Evolutionary conservation across 805 yeast genomes (phyloP).

Genomic region (Saccharomycopsis schoenii): DNA sequence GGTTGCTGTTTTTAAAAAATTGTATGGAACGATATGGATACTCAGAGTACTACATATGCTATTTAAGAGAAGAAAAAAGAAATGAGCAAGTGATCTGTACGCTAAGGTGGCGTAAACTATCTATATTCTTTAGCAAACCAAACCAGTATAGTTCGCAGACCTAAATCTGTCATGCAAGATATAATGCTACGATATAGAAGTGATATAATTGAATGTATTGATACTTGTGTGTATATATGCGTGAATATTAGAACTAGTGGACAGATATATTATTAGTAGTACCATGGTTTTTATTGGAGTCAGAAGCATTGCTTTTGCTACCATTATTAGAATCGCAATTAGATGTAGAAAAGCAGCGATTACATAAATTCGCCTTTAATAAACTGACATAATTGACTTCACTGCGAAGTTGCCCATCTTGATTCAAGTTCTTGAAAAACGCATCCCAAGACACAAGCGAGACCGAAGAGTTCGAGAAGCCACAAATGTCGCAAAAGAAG

Average conservation of each 20-base stretch:
- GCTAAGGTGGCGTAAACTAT: no score
- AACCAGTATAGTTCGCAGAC: no score
- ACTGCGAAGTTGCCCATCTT: conserved; percentile 3
- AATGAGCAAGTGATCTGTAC: no score
- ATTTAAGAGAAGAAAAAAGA: no score
- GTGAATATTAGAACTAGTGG: no score
- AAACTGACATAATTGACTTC: conserved; percentile 2
- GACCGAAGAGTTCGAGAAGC: not conserved
- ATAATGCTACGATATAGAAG: no score
- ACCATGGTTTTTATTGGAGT: not conserved
- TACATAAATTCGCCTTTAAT: not conserved
- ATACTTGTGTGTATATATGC: not conserved
- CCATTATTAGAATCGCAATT: not conserved
- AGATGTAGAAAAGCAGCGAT: not conserved
- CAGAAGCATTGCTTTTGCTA: not conserved
- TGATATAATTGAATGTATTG: no score
- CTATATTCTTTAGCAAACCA: no score
- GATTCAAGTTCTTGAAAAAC: conserved; percentile 8
- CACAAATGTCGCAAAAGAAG: conserved; percentile 19
- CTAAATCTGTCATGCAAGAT: no score
- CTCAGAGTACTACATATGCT: no score
- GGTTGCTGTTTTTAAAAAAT: no score
- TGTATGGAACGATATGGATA: no score
- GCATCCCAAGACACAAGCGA: conserved; percentile 4
- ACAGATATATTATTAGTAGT: not conserved